Conservation (phyloP, 805 yeast species). For the Suhomyces canberraensis region DNA sequence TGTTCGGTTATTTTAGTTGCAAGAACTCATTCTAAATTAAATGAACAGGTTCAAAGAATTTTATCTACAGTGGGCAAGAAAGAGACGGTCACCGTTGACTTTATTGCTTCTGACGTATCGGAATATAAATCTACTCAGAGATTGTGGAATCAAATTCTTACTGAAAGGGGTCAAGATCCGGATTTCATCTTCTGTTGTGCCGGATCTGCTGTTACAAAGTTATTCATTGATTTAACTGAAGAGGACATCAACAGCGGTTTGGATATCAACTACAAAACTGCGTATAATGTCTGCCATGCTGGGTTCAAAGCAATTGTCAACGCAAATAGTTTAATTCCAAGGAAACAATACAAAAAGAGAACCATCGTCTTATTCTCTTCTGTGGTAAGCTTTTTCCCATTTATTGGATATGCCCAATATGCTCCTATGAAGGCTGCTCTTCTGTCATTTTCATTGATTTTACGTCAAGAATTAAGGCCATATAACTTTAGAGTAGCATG, state of each 20-base stretch:
- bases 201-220: slow-evolving; percentile 77
- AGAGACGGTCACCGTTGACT: slow-evolving; percentile 20
- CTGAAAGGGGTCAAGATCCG: slow-evolving; percentile 40
- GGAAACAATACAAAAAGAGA: slow-evolving; percentile 41
- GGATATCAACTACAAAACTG: slow-evolving; percentile 66
- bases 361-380: slow-evolving; percentile 63
- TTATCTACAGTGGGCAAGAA: slow-evolving; percentile 18
- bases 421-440: slow-evolving; percentile 88
- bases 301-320: slow-evolving; percentile 42
- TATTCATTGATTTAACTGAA: slow-evolving; percentile 65
- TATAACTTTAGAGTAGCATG: slow-evolving; percentile 68
- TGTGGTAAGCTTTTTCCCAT: slow-evolving; percentile 76
- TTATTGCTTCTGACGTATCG: slow-evolving; percentile 64
- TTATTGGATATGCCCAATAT: slow-evolving; percentile 88
- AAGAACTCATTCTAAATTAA: slow-evolving; percentile 62
- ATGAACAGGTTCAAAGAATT: slow-evolving; percentile 46
- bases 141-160: slow-evolving; percentile 37
- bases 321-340: slow-evolving; percentile 5
- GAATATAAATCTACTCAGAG: slow-evolving; percentile 47
- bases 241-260: slow-evolving; percentile 61
- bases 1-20: slow-evolving; percentile 76
- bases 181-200: slow-evolving; percentile 85
- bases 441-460: slow-evolving; percentile 65
- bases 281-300: slow-evolving; percentile 68
- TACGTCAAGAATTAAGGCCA: slow-evolving; percentile 78